Percentiles rank a stretch among this genome's conserved stretches.
Evolutionary conservation across 2,329 filamentous ascomycete species (phyloP).

Genomic region (Uncinocarpus reesii): DNA sequence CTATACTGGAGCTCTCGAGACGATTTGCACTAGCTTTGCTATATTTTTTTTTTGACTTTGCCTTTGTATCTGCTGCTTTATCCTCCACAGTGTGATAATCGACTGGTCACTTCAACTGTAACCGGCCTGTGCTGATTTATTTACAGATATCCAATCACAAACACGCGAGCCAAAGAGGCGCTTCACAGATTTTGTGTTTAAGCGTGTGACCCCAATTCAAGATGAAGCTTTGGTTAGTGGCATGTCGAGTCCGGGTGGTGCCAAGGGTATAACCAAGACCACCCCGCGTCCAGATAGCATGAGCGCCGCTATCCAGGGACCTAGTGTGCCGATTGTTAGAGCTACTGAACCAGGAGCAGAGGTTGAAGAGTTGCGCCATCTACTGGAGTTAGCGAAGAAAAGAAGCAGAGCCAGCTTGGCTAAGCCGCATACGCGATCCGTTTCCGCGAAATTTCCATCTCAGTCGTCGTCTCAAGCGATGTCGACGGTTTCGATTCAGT

Average conservation of each 20-base stretch:
- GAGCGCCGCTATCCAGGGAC: slow-evolving; percentile 16
- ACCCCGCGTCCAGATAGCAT: not conserved
- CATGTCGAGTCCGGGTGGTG: not conserved
- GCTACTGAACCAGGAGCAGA: slow-evolving; percentile 36
- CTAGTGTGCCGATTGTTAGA: slow-evolving; percentile 32
- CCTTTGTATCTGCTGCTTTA: not conserved
- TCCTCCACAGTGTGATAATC: not conserved
- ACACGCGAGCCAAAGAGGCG: slow-evolving; percentile 38
- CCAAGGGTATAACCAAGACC: not conserved
- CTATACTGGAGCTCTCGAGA: too few relatives aligned
- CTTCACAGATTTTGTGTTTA: slow-evolving; percentile 41
- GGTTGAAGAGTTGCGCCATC: slow-evolving; percentile 28
- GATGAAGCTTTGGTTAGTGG: not conserved
- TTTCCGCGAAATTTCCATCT: not conserved
- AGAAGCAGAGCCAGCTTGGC: not conserved
- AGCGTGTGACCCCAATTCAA: slow-evolving; percentile 27
- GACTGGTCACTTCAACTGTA: not conserved
- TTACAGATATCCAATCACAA: slow-evolving; percentile 37
- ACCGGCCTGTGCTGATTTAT: not conserved
- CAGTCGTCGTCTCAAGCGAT: not conserved
- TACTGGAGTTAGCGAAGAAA: slow-evolving; percentile 4
- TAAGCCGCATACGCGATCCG: not conserved
- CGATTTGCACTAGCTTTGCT: too few relatives aligned
- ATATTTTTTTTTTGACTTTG: not conserved
- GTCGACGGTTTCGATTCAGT: not conserved